Conservation (phyloP, 352 stramenopile genomes). For the Phytophthora melonis region DNA sequence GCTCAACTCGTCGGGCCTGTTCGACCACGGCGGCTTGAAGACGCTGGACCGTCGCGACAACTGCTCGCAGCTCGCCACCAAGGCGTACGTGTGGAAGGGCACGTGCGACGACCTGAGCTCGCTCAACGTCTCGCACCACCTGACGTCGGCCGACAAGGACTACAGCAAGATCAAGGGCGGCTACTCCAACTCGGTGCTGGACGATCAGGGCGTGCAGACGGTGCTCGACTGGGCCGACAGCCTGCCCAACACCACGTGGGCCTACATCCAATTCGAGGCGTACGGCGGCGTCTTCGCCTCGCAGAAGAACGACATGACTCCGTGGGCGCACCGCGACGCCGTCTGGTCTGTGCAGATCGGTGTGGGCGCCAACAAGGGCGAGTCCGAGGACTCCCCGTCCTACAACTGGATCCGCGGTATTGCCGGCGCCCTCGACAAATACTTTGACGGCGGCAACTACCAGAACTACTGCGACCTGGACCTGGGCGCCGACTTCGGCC, state of each 20-base stretch:
- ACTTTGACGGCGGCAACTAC: slow-evolving; percentile 63
- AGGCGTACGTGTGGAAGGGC: slow-evolving; percentile 55
- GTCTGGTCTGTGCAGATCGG: slow-evolving; percentile 61
- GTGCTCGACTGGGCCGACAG: slow-evolving; percentile 50
- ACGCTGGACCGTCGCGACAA: slow-evolving; percentile 48
- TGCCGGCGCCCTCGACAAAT: slow-evolving; percentile 38
- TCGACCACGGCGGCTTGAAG: slow-evolving; percentile 43
- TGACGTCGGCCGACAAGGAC: slow-evolving; percentile 48
- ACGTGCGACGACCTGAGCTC: slow-evolving; percentile 52
- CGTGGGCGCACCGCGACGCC: slow-evolving; percentile 53
- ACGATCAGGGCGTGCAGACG: slow-evolving; percentile 45
- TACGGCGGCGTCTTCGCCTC: slow-evolving; percentile 57
- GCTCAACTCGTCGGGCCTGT: slow-evolving; percentile 48
- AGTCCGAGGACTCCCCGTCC: slow-evolving; percentile 43
- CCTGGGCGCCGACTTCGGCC: slow-evolving; percentile 50
- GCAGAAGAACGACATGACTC: slow-evolving; percentile 55
- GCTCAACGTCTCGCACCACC: slow-evolving; percentile 44
- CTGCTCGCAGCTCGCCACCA: slow-evolving; percentile 59
- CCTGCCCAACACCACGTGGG: slow-evolving; percentile 50
- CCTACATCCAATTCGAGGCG: slow-evolving; percentile 63
- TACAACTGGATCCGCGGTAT: slow-evolving; percentile 60
- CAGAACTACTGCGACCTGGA: slow-evolving; percentile 73
- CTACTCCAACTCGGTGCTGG: slow-evolving; percentile 54
- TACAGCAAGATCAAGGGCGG: slow-evolving; percentile 62
- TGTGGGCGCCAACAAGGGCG: slow-evolving; percentile 49